Conservation (phyloP, 2,329 filamentous ascomycete species). For the Aspergillus calidoustus region DNA sequence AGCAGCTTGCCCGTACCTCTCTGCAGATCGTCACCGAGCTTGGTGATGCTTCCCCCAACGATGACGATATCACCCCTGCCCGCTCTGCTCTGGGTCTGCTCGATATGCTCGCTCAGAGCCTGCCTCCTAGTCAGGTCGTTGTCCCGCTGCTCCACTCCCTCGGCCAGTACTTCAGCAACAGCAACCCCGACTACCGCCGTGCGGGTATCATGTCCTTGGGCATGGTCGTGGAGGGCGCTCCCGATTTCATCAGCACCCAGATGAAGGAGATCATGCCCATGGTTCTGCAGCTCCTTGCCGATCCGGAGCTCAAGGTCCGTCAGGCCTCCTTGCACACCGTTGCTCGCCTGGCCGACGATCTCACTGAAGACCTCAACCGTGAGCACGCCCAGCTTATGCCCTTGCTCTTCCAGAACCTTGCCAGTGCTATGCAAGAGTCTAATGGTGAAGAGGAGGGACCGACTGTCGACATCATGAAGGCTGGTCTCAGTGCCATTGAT, state of each 20-base stretch:
- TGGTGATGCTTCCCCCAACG: conserved; percentile 67
- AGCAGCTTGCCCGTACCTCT: conserved; percentile 83
- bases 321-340: conserved; percentile 86
- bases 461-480: conserved; percentile 84
- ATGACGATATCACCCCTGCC: conserved; percentile 84
- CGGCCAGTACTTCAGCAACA: conserved; percentile 75
- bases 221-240: conserved; percentile 93
- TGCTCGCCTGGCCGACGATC: conserved; percentile 88
- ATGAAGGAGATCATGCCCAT: conserved; percentile 83
- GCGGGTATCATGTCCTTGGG: conserved; percentile 91
- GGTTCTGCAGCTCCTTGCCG: conserved; percentile 79
- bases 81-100: conserved; percentile 84
- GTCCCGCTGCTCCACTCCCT: conserved; percentile 89
- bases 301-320: conserved; percentile 81
- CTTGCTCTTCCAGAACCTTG: conserved; percentile 84
- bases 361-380: conserved; percentile 84
- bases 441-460: conserved; percentile 70
- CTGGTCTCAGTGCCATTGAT: conserved; percentile 87
- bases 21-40: conserved; percentile 91
- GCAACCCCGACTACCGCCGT: conserved; percentile 78
- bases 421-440: conserved; percentile 73
- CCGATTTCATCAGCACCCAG: conserved; percentile 96
- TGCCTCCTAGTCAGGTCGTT: conserved; percentile 92
- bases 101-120: conserved; percentile 82
- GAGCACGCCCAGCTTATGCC: conserved; percentile 86